A percentile compares a stretch with the other conserved stretches of the same genome.
These are phyloP conservation scores for Talaromyces sp. DNA, from an alignment of 2,329 filamentous ascomycete species.

Conservation along the genomic window DNA sequence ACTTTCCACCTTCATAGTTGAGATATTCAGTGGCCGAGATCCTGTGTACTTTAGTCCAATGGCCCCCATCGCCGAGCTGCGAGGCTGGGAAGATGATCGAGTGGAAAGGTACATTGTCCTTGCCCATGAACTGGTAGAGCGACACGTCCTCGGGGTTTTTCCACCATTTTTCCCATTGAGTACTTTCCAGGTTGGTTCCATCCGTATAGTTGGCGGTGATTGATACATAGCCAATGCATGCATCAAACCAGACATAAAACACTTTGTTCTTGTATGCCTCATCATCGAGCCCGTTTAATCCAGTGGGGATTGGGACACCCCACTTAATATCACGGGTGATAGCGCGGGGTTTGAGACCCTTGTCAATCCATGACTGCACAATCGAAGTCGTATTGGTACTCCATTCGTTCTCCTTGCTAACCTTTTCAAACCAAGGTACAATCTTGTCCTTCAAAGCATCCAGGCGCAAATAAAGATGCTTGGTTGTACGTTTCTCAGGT, in stretches of 20 bases:
- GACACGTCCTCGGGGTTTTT: conserved; percentile 80
- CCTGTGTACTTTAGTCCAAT: conserved; percentile 86
- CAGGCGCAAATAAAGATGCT: conserved; percentile 83
- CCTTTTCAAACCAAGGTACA: conserved; percentile 70
- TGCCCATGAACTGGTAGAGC: conserved; percentile 94
- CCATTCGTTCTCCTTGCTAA: conserved; percentile 63
- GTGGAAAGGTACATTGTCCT: conserved; percentile 84
- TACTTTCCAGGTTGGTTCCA: conserved; percentile 14
- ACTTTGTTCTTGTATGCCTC: conserved; percentile 70
- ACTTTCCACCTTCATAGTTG: conserved; percentile 86
- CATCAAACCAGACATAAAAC: conserved; percentile 91
- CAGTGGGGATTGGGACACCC: conserved; percentile 60
- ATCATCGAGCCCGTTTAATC: conserved; percentile 23
- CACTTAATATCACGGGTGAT: conserved; percentile 92
- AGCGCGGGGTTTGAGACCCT: conserved; percentile 78
- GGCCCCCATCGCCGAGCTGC: conserved; percentile 76
- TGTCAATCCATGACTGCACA: conserved; percentile 51
- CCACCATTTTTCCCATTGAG: conserved; percentile 91
- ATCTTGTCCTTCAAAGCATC: conserved; percentile 77
- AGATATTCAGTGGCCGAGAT: conserved; percentile 86
- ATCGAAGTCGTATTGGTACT: conserved; percentile 42
- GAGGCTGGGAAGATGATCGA: conserved; percentile 87
- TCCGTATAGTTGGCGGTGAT: conserved; percentile 88
- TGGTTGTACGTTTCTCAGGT: conserved; percentile 75
- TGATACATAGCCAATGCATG: conserved; percentile 90